A percentile compares a stretch with the other conserved stretches of the same genome.
Conservation (phyloP, 2,329 filamentous ascomycete genomes). For the Ceratocystiopsis sp. region DNA sequence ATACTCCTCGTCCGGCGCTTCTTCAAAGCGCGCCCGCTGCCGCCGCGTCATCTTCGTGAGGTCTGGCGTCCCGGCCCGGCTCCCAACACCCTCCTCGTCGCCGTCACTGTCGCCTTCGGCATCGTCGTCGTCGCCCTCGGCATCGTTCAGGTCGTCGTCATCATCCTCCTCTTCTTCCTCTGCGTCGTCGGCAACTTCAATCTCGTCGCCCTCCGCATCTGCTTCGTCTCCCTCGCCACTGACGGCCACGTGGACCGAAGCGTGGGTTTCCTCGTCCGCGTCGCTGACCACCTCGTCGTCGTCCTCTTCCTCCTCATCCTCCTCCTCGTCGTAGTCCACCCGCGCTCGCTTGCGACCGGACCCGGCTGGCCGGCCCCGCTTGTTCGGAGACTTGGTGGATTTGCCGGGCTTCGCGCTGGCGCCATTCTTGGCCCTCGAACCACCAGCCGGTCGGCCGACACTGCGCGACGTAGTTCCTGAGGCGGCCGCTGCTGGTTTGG, state of each 20-base stretch:
- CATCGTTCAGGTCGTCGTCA: constrained; percentile 21
- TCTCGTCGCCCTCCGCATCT: constrained; percentile 22
- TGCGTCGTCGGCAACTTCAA: constrained; percentile 22
- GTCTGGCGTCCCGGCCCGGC: constrained; percentile 33
- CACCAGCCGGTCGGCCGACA: neutral
- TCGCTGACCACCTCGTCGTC: constrained; percentile 39
- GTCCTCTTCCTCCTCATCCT: constrained; percentile 32
- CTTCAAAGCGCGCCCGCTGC: constrained; percentile 41
- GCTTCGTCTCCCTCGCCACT: constrained; percentile 23
- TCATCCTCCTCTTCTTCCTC: constrained; percentile 22
- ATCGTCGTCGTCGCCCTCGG: constrained; percentile 21
- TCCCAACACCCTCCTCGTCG: constrained; percentile 21
- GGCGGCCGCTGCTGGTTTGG: constrained; percentile 20
- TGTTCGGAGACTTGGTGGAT: neutral
- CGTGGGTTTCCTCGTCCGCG: constrained; percentile 27
- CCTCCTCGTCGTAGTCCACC: neutral
- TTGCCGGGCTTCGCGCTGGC: neutral
- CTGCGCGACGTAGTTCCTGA: constrained; percentile 3
- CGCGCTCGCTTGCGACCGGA: neutral
- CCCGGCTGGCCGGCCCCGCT: too few species aligned
- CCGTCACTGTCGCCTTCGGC: constrained; percentile 23
- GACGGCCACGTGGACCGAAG: constrained; percentile 22
- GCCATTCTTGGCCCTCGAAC: constrained; percentile 7
- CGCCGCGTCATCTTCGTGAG: constrained; percentile 44
- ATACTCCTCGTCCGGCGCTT: constrained; percentile 27